These are phyloP conservation scores for Acanthamoeba castellanii DNA, from an alignment of 208 protist species.

Conservation along the genomic window DNA sequence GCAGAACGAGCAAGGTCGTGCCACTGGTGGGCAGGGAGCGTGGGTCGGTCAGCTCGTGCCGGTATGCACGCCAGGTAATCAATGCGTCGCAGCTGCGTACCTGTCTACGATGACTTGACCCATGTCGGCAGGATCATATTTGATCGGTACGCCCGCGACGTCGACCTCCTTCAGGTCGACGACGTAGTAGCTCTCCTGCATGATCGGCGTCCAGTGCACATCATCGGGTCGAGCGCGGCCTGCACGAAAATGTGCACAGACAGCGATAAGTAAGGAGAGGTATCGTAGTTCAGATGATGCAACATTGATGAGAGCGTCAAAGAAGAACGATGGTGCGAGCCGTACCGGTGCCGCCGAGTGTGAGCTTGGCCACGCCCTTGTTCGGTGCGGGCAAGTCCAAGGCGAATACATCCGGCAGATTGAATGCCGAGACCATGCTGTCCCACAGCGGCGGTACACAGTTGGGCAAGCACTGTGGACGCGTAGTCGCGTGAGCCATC, in stretches of 20 bases:
- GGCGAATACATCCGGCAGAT: conserved; percentile 2
- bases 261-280: no score
- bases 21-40: neutral
- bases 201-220: conserved; percentile 49
- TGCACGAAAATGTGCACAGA: neutral
- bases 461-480: conserved; percentile 33
- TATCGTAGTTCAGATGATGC: neutral
- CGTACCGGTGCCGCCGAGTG: conserved; percentile 38
- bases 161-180: conserved; percentile 56
- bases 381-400: neutral
- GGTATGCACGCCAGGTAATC: no score
- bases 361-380: conserved; percentile 21
- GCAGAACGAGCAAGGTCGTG: conserved; percentile 56
- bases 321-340: neutral
- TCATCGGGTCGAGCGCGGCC: neutral
- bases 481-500: neutral
- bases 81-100: neutral
- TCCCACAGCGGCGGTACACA: conserved; percentile 27
- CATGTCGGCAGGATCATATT: conserved; percentile 22
- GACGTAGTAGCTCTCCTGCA: conserved; percentile 67
- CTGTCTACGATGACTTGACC: conserved; percentile 65
- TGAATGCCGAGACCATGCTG: conserved; percentile 37
- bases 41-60: no score
- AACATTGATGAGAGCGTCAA: neutral
- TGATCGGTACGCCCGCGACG: neutral